These are phyloP conservation scores for Acacia pycnantha DNA, from an alignment of 331 rosid species.

Conservation along the genomic window DNA sequence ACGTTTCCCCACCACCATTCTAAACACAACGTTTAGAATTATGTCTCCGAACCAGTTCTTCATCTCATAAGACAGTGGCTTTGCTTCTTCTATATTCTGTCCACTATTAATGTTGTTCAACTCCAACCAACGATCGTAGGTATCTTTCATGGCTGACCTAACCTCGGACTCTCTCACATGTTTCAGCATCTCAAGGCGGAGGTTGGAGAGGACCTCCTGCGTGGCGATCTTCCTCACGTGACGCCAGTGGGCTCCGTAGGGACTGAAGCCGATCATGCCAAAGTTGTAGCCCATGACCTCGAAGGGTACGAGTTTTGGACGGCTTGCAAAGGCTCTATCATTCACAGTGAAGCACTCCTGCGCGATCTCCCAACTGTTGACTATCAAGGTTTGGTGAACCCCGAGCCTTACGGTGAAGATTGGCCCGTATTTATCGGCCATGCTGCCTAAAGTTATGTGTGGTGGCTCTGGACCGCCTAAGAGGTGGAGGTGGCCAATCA, in stretches of 20 bases:
- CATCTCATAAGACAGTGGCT: neutral
- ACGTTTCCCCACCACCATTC: slow-evolving; percentile 20
- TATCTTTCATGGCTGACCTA: neutral
- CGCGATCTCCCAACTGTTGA: neutral
- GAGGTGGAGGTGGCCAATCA: neutral
- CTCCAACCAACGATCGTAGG: neutral
- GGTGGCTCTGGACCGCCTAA: neutral
- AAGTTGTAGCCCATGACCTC: slow-evolving; percentile 1
- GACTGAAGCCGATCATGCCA: neutral
- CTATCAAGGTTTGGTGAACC: neutral
- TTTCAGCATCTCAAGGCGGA: neutral
- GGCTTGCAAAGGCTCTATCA: neutral
- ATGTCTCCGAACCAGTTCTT: slow-evolving; percentile 33
- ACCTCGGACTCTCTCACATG: neutral
- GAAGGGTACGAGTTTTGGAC: neutral
- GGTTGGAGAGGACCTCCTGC: neutral
- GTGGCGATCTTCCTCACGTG: neutral
- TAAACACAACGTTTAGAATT: slow-evolving; percentile 1
- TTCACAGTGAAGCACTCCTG: neutral
- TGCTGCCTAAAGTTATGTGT: neutral
- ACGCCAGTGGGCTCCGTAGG: neutral
- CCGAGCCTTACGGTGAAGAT: neutral
- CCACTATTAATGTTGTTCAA: neutral
- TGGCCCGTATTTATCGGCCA: neutral
- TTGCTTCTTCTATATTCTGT: neutral